A percentile compares a stretch with the other conserved stretches of the same genome.
phyloP scores from a whole-genome alignment of 768 basidiomycete genomes.

The Hericium rajendrae region DNA sequence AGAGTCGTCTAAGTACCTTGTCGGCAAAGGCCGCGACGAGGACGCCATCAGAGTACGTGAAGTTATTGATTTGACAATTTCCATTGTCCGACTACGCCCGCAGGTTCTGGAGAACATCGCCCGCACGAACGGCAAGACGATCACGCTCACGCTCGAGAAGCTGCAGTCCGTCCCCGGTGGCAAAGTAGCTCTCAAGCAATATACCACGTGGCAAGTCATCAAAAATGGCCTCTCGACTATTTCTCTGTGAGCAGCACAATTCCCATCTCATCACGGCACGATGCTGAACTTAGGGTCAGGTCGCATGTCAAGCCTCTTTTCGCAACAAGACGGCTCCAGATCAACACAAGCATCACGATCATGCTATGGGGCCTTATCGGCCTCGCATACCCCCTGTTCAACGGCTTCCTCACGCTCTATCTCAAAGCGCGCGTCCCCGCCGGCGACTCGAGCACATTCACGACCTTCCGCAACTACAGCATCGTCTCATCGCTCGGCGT shows the following conservation, averaged over 20 bases:
- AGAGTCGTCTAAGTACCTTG: slow-evolving; percentile 54
- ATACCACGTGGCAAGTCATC: not conserved
- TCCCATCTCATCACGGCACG: too few species aligned
- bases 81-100: not conserved
- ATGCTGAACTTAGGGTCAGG: not conserved
- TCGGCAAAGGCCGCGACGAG: slow-evolving; percentile 45
- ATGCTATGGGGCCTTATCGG: slow-evolving; percentile 35
- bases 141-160: slow-evolving; percentile 36
- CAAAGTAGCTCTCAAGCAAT: slow-evolving; percentile 14
- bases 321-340: slow-evolving; percentile 30
- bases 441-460: slow-evolving; percentile 19
- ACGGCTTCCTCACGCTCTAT: slow-evolving; percentile 40
- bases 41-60: slow-evolving; percentile 31
- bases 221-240: not conserved
- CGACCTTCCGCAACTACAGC: slow-evolving; percentile 39
- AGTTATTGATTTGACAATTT: not conserved
- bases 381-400: slow-evolving; percentile 46
- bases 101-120: slow-evolving; percentile 43
- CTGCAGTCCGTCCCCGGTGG: slow-evolving; percentile 23
- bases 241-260: not conserved
- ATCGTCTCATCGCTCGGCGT: slow-evolving; percentile 38
- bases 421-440: slow-evolving; percentile 20
- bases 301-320: slow-evolving; percentile 40
- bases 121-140: slow-evolving; percentile 33
- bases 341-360: slow-evolving; percentile 31